phyloP scores from a whole-genome alignment of 768 basidiomycete species.

The Mycena venus region DNA sequence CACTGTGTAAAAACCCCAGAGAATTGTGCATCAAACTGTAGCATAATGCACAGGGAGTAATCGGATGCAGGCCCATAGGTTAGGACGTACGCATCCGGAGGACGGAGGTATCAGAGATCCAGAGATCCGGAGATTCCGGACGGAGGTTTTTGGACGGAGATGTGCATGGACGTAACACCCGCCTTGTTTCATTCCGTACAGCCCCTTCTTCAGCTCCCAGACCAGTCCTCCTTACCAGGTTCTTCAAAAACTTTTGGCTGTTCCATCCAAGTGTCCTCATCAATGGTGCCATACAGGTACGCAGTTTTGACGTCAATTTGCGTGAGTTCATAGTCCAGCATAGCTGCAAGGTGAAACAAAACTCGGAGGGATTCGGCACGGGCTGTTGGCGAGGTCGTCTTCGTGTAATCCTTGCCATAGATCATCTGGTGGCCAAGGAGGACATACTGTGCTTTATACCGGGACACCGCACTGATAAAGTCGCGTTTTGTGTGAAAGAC shows the following conservation, averaged over 20 bases:
- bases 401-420: conserved; percentile 55
- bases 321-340: conserved; percentile 48
- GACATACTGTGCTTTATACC: conserved; percentile 56
- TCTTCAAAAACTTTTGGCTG: conserved; percentile 49
- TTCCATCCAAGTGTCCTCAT: conserved; percentile 51
- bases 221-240: conserved; percentile 48
- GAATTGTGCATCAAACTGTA: too few species aligned
- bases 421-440: conserved; percentile 58
- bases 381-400: conserved; percentile 56
- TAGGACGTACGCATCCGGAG: too few species aligned
- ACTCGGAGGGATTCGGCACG: conserved; percentile 53
- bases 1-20: too few species aligned
- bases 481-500: conserved; percentile 50
- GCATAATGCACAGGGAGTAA: too few species aligned
- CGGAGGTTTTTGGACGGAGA: too few species aligned
- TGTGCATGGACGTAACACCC: too few species aligned
- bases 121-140: too few species aligned
- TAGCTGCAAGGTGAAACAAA: conserved; percentile 51
- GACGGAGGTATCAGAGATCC: too few species aligned
- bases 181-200: conserved; percentile 57
- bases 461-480: conserved; percentile 39
- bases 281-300: conserved; percentile 51
- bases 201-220: conserved; percentile 39
- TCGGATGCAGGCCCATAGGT: too few species aligned
- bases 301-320: conserved; percentile 58